phyloP scores from a whole-genome alignment of 2,329 filamentous ascomycete species.

The Elsinoe fawcettii region DNA sequence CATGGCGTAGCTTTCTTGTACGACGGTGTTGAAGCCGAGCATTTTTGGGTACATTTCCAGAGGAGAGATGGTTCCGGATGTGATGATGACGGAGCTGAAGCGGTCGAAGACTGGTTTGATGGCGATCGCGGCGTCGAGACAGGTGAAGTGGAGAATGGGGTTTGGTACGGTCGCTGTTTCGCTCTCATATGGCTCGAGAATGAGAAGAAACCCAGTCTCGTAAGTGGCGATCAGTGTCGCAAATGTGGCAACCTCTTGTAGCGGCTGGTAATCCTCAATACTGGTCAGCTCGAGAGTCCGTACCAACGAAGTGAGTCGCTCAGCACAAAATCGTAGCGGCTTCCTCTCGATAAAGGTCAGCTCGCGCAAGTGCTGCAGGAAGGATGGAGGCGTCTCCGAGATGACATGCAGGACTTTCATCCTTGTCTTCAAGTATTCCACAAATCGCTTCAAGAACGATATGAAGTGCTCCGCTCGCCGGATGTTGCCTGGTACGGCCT shows the following conservation, averaged over 20 bases:
- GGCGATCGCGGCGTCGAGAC: slow-evolving; percentile 91
- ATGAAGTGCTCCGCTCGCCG: slow-evolving; percentile 92
- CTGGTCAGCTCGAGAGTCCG: slow-evolving; percentile 92
- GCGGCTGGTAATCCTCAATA: slow-evolving; percentile 93
- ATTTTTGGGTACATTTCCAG: slow-evolving; percentile 99
- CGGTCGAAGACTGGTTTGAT: slow-evolving; percentile 97
- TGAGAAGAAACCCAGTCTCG: slow-evolving; percentile 90
- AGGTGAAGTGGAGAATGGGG: slow-evolving; percentile 93
- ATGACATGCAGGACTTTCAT: slow-evolving; percentile 99
- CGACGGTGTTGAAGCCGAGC: slow-evolving; percentile 84
- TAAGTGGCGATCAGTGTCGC: slow-evolving; percentile 94
- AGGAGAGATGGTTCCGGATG: slow-evolving; percentile 91
- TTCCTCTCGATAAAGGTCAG: slow-evolving; percentile 98
- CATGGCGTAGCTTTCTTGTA: slow-evolving; percentile 97
- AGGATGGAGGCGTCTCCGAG: slow-evolving; percentile 91
- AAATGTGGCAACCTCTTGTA: slow-evolving; percentile 97
- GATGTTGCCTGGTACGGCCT: slow-evolving; percentile 95
- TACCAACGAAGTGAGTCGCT: slow-evolving; percentile 87
- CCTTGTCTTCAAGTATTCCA: slow-evolving; percentile 88
- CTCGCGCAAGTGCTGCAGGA: slow-evolving; percentile 85
- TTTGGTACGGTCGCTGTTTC: slow-evolving; percentile 94
- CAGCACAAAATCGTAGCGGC: slow-evolving; percentile 86
- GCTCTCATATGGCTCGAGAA: slow-evolving; percentile 94
- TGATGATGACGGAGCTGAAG: slow-evolving; percentile 97
- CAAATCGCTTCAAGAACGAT: slow-evolving; percentile 88